Conservation (phyloP, 148 eudicot species). For the Dianthus caryophyllus region DNA sequence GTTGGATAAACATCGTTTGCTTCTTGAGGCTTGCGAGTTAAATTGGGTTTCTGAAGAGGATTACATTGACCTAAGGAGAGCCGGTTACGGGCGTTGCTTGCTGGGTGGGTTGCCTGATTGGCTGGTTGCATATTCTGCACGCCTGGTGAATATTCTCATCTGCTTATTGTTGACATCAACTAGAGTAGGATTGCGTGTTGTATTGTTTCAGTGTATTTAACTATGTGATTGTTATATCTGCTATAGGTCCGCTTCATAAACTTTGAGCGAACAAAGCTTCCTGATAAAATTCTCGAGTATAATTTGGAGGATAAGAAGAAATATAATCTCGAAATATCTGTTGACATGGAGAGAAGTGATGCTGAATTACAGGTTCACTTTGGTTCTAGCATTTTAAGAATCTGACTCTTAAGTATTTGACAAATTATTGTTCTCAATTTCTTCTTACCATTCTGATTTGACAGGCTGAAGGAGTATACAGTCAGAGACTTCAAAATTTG, state of each 20-base stretch:
- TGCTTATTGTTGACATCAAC: constrained; percentile 5
- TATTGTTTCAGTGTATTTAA: background rate
- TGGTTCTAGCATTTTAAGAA: background rate
- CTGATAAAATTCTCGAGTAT: constrained; percentile 74
- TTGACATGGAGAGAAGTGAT: constrained; percentile 82
- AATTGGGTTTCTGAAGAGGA: constrained; percentile 95
- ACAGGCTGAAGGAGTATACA: constrained; percentile 98
- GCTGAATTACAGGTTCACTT: constrained; percentile 84
- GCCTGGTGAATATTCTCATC: constrained; percentile 50
- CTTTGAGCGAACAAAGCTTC: constrained; percentile 88
- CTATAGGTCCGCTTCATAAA: constrained; percentile 73
- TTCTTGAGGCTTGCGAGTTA: constrained; percentile 84
- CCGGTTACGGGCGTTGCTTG: constrained; percentile 91
- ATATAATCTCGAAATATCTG: constrained; percentile 58
- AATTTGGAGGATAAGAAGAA: constrained; percentile 86
- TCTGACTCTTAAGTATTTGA: background rate
- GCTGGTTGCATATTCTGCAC: constrained; percentile 91
- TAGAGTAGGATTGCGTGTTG: background rate
- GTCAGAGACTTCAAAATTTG: constrained; percentile 93
- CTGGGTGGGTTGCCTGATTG: constrained; percentile 96
- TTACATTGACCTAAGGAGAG: constrained; percentile 81
- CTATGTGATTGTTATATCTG: background rate
- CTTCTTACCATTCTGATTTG: constrained; percentile 18
- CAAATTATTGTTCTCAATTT: background rate
- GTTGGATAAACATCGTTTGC: constrained; percentile 66